Evolutionary conservation across 83 land plant genomes (phyloP).

Genomic region (Thuja plicata): DNA sequence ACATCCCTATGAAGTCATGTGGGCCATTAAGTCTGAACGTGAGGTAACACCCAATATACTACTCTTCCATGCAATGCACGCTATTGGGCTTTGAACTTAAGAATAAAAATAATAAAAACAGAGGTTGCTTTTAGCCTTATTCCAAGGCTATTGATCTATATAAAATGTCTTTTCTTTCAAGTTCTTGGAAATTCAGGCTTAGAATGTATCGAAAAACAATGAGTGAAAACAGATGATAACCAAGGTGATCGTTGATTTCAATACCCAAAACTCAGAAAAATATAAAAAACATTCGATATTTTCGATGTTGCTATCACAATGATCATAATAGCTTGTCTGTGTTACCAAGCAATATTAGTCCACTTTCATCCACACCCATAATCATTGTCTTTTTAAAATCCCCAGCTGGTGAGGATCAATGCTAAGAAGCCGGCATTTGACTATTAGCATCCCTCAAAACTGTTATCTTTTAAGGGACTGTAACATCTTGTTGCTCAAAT

Average conservation of each 20-base stretch:
- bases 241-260: background rate
- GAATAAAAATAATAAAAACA: too few relatives aligned
- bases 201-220: background rate
- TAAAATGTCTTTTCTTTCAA: too few relatives aligned
- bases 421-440: too few relatives aligned
- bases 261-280: background rate
- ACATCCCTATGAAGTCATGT: too few relatives aligned
- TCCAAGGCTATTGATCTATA: too few relatives aligned
- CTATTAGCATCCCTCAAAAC: too few relatives aligned
- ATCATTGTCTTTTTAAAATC: too few relatives aligned
- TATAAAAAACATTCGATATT: background rate
- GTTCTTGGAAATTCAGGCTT: background rate
- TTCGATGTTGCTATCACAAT: background rate
- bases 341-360: background rate
- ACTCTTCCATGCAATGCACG: too few relatives aligned
- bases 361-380: background rate
- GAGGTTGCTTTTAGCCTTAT: too few relatives aligned
- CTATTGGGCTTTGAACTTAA: too few relatives aligned
- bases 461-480: background rate
- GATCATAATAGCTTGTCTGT: background rate
- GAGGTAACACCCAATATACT: too few relatives aligned
- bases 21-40: too few relatives aligned
- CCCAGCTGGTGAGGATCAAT: background rate
- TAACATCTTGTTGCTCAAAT: background rate
- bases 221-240: background rate